These are phyloP conservation scores for Aspergillus cavernicola DNA, from an alignment of 495 filamentous ascomycete species.

Conservation along the genomic window DNA sequence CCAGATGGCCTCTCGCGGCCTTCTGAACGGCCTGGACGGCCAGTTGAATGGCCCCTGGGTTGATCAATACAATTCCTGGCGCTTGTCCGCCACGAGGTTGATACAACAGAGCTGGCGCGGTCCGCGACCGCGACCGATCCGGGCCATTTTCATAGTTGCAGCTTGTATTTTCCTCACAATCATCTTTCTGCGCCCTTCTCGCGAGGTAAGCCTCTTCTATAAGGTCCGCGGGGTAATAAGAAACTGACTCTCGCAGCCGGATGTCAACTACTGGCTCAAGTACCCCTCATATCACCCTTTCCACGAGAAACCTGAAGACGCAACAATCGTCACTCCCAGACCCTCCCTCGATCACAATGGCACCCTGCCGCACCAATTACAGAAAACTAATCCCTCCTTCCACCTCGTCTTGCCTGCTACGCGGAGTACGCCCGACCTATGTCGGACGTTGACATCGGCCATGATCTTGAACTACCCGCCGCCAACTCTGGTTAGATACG, in stretches of 20 bases:
- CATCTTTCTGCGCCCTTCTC: conserved; percentile 21
- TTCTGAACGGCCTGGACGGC: conserved; percentile 20
- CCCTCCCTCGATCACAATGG: conserved; percentile 21
- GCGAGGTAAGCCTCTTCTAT: conserved; percentile 9
- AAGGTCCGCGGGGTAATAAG: not conserved
- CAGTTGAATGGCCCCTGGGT: conserved; percentile 23
- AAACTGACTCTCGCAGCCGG: conserved; percentile 15
- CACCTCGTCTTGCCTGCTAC: conserved; percentile 58
- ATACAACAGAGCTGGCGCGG: conserved; percentile 29
- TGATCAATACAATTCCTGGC: conserved; percentile 26
- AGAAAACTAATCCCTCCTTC: conserved; percentile 52
- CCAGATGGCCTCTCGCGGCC: conserved; percentile 31
- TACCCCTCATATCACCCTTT: conserved; percentile 37
- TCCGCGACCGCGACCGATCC: conserved; percentile 30
- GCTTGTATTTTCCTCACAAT: conserved; percentile 25
- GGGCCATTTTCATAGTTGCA: conserved; percentile 21
- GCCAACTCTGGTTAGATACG: conserved; percentile 52
- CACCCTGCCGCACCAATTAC: conserved; percentile 32
- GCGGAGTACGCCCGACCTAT: conserved; percentile 48
- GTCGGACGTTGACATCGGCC: conserved; percentile 57
- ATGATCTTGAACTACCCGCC: conserved; percentile 61
- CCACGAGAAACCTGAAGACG: conserved; percentile 33
- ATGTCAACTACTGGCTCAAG: conserved; percentile 31
- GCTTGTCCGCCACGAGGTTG: conserved; percentile 23
- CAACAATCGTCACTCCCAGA: conserved; percentile 26